Conservation (phyloP, 495 filamentous ascomycete genomes). For the Durotheca rogersii region DNA sequence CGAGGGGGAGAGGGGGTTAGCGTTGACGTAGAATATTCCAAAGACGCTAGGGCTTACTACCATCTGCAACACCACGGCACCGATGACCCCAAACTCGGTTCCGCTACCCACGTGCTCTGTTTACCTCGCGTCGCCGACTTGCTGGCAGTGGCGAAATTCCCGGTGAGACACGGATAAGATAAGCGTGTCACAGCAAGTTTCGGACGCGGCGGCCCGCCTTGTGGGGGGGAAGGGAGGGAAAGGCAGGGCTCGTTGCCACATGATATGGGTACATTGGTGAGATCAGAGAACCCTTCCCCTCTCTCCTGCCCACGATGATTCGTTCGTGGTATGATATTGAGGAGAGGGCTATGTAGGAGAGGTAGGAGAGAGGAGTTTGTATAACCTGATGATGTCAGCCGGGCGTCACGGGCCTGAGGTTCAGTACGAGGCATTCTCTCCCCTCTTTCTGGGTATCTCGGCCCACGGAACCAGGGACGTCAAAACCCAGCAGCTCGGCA, state of each 20-base stretch:
- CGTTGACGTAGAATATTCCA: conserved; percentile 28
- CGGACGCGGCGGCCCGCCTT: conserved; percentile 32
- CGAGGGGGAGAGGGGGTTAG: conserved; percentile 8
- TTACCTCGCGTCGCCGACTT: conserved; percentile 68
- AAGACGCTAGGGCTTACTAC: conserved; percentile 28
- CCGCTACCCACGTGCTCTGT: conserved; percentile 52
- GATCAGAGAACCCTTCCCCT: no score
- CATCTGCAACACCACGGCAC: conserved; percentile 19
- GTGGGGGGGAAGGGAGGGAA: no score
- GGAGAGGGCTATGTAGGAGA: no score
- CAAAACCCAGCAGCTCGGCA: conserved; percentile 9
- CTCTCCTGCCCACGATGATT: no score
- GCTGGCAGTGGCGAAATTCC: conserved; percentile 59
- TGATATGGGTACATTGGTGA: not conserved
- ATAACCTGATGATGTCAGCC: not conserved
- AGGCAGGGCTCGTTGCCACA: no score
- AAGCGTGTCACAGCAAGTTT: conserved; percentile 30
- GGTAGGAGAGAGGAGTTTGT: no score
- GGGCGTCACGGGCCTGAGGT: not conserved
- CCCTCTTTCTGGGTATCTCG: conserved; percentile 21
- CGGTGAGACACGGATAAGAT: conserved; percentile 23
- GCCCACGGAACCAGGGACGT: conserved; percentile 4
- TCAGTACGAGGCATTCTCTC: not conserved
- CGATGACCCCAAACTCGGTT: conserved; percentile 31
- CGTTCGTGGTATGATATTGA: no score